phyloP scores from a whole-genome alignment of 495 filamentous ascomycete genomes.

The Neurospora discreta region DNA sequence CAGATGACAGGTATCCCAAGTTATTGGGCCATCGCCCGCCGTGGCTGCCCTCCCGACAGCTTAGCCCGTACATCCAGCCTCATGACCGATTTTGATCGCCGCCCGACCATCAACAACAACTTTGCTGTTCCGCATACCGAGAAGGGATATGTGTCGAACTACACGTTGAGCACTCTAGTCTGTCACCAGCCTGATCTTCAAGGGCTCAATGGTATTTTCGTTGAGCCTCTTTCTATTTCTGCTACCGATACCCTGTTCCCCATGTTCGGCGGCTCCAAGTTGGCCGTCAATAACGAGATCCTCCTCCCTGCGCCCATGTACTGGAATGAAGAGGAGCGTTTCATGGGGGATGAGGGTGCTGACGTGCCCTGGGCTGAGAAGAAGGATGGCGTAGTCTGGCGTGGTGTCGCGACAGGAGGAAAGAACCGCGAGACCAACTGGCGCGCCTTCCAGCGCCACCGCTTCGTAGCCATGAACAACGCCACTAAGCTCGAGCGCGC shows the following conservation, averaged over 20 bases:
- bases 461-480: constrained; percentile 63
- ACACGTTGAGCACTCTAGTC: constrained; percentile 51
- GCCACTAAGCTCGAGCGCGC: constrained; percentile 41
- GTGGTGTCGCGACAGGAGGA: constrained; percentile 60
- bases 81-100: constrained; percentile 27
- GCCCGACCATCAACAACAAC: constrained; percentile 31
- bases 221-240: constrained; percentile 48
- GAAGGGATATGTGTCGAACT: constrained; percentile 54
- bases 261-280: constrained; percentile 65
- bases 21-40: constrained; percentile 52
- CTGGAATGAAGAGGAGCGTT: constrained; percentile 57
- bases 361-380: constrained; percentile 45
- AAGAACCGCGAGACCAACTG: constrained; percentile 53
- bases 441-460: constrained; percentile 59
- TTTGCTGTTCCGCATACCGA: constrained; percentile 32
- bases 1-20: constrained; percentile 23
- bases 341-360: constrained; percentile 45
- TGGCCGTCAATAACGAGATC: constrained; percentile 71
- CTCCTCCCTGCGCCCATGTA: constrained; percentile 71
- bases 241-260: constrained; percentile 51
- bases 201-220: constrained; percentile 59
- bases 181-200: constrained; percentile 50
- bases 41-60: constrained; percentile 50
- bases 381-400: constrained; percentile 48
- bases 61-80: constrained; percentile 38